phyloP scores from a whole-genome alignment of 768 basidiomycete genomes.

The Boletus pseudopeckii region DNA sequence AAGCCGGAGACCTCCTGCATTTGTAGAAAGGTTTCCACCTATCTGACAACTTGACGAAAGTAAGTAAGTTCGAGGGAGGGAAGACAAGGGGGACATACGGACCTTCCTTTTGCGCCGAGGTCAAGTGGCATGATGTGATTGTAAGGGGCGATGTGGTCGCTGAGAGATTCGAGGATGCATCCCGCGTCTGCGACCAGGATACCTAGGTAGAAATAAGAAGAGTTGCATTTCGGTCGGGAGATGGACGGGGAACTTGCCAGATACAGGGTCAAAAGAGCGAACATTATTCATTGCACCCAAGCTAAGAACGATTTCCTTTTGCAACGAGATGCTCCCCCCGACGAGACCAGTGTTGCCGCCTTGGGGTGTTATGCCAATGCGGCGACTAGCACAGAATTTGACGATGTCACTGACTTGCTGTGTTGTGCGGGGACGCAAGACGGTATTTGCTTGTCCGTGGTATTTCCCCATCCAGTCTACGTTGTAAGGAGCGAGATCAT shows the following conservation, averaged over 20 bases:
- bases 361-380: slow-evolving; percentile 92
- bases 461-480: slow-evolving; percentile 97
- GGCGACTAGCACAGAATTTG: slow-evolving; percentile 76
- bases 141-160: slow-evolving; percentile 80
- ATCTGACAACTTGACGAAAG: slow-evolving; percentile 77
- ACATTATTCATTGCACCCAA: slow-evolving; percentile 79
- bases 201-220: slow-evolving; percentile 44
- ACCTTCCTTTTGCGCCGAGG: slow-evolving; percentile 95
- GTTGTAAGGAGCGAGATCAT: slow-evolving; percentile 80
- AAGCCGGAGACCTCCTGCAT: slow-evolving; percentile 94
- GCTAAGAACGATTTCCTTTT: slow-evolving; percentile 85
- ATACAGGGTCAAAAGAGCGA: slow-evolving; percentile 79
- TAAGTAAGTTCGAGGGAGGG: slow-evolving; percentile 1
- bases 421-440: slow-evolving; percentile 85
- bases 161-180: slow-evolving; percentile 84
- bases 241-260: slow-evolving; percentile 45
- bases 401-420: slow-evolving; percentile 86
- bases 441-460: slow-evolving; percentile 75
- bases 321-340: slow-evolving; percentile 86
- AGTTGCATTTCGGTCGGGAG: slow-evolving; percentile 3
- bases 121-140: slow-evolving; percentile 97
- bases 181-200: slow-evolving; percentile 92
- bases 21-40: slow-evolving; percentile 95
- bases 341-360: slow-evolving; percentile 99
- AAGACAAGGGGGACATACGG: slow-evolving; percentile 12